Base-by-base conservation (phyloP, 176 grass and related monocot species). In the Rhynchospora tenuis region DNA sequence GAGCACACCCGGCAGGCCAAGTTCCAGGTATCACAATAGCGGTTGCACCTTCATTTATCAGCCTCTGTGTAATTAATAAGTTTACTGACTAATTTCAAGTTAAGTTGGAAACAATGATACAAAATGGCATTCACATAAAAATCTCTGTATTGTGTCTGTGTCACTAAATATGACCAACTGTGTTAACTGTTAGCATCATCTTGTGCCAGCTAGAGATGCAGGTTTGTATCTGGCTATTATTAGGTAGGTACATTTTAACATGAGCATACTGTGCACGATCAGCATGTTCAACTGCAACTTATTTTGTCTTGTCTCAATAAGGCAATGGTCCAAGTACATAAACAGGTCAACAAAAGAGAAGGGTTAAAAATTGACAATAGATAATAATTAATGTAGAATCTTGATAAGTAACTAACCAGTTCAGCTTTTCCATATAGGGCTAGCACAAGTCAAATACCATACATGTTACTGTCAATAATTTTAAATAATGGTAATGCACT, bases 41-140 rank as follows among this genome's bases (percentile, higher is more conserved):
- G 20, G 43, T 82, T 47, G 79, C 79, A 64, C 79, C 79, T 82
- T 82, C 59, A 82, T 48, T 64, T 64, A 82, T 82, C 59, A 82
- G 44, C 60, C 44, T 82, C 79, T 82, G 79, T 47, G 33, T 33
- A 64, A 81, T 63, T 63, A 82, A 22, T 75, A 75, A 75, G 51
- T 17, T 54, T 47, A 33, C 29, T 54, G 47, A 54, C 29, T 75
- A 28, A 75, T 28, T 54, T 75, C 5, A 26, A 15, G 46, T 74
- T 52, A 2, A 7, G 1, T 28, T 74, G 1, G 15, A 74, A 74
- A 23, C 5, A 74, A 74, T 38, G 33, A 15, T 31, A 3, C 5
- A 66, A 66, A 66, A 13, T 66, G 26, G 28, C 16, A 19, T 1
- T 38, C 33, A 38, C 33, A 38, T 38, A 38, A 59, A 6, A 20